A percentile compares a stretch with the other conserved stretches of the same genome.
phyloP scores from a whole-genome alignment of 1,139 yeast species.

The Suhomyces coccinellae region DNA sequence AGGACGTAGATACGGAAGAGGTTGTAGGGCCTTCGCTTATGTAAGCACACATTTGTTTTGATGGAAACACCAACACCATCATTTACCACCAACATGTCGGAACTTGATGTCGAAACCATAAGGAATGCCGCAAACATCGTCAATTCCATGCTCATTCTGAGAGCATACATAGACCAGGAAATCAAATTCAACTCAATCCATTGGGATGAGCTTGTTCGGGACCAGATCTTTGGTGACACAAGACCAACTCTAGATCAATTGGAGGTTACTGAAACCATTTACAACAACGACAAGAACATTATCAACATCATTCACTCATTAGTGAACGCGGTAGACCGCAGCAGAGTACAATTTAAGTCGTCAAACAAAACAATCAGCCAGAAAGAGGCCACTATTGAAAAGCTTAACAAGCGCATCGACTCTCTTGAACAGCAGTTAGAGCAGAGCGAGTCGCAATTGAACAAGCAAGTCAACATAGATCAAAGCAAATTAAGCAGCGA shows the following conservation, averaged over 20 bases:
- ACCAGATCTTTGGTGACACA: conserved; percentile 8
- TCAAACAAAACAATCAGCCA: conserved; percentile 32
- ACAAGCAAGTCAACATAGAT: conserved; percentile 21
- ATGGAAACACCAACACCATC: conserved; percentile 1
- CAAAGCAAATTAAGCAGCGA: conserved; percentile 21
- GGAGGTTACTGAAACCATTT: conserved; percentile 31
- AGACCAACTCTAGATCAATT: conserved; percentile 11
- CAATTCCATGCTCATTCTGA: conserved; percentile 37
- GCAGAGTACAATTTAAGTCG: conserved; percentile 34
- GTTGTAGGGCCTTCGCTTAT: background rate
- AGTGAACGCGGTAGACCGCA: conserved; percentile 40
- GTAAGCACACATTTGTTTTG: conserved; percentile 9
- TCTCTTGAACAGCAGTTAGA: conserved; percentile 23
- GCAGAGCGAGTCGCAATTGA: conserved; percentile 17
- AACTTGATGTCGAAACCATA: conserved; percentile 34
- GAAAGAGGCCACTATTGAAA: conserved; percentile 33
- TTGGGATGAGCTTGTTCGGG: conserved; percentile 29
- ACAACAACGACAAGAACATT: conserved; percentile 43
- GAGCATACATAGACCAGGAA: conserved; percentile 38
- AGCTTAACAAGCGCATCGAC: conserved; percentile 26
- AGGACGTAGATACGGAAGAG: background rate
- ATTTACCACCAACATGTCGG: conserved; percentile 3
- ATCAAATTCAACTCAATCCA: conserved; percentile 38
- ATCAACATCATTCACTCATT: conserved; percentile 46
- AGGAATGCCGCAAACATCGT: conserved; percentile 40